Conservation (phyloP, 2,329 filamentous ascomycete species). For the Colletotrichum navitas region DNA sequence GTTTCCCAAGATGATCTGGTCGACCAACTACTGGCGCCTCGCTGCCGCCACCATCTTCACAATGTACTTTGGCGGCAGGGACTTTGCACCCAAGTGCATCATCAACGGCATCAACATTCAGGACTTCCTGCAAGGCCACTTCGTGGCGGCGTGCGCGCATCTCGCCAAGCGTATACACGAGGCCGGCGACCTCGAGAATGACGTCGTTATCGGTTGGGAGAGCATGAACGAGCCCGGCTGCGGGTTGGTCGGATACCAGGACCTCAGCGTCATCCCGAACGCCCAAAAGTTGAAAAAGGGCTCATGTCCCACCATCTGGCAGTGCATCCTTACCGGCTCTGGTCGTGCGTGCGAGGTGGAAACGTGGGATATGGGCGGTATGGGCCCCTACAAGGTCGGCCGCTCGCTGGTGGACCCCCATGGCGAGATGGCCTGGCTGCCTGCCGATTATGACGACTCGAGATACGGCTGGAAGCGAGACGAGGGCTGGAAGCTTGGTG, state of each 20-base stretch:
- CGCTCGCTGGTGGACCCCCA: constrained; percentile 87
- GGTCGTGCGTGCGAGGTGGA: constrained; percentile 91
- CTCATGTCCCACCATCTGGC: constrained; percentile 93
- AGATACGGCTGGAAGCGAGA: constrained; percentile 93
- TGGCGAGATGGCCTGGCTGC: constrained; percentile 87
- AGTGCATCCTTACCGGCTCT: constrained; percentile 91
- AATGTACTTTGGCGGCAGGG: constrained; percentile 88
- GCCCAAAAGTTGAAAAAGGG: constrained; percentile 94
- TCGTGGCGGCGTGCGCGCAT: constrained; percentile 82
- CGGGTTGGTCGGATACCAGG: constrained; percentile 85
- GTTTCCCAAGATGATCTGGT: constrained; percentile 99
- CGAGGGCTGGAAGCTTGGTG: constrained; percentile 89
- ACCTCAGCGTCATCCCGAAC: constrained; percentile 83
- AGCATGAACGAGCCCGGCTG: constrained; percentile 95
- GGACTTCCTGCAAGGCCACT: constrained; percentile 92
- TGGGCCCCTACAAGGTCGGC: constrained; percentile 93
- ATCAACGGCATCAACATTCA: constrained; percentile 97
- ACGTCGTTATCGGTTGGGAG: constrained; percentile 95
- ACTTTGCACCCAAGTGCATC: constrained; percentile 96
- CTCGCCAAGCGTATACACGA: constrained; percentile 88
- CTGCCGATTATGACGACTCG: constrained; percentile 84
- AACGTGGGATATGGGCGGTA: constrained; percentile 92
- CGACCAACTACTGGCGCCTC: constrained; percentile 93
- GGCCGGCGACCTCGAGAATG: constrained; percentile 87
- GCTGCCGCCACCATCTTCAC: constrained; percentile 93